These are phyloP conservation scores for Vitis riparia DNA, from an alignment of 164 flowering plant species.

Conservation along the genomic window DNA sequence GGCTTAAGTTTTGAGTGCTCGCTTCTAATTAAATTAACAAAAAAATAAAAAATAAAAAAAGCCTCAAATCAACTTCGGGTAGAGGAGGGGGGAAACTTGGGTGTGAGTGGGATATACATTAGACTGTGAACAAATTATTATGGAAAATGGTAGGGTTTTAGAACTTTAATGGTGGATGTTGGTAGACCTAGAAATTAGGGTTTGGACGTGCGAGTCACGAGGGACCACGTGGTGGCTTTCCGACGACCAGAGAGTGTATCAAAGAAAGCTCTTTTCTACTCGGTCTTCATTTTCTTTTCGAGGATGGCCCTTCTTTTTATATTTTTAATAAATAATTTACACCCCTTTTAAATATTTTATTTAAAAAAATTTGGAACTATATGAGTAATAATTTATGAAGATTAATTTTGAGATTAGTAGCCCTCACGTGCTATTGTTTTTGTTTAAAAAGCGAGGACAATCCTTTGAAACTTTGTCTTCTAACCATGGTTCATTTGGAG, in stretches of 20 bases:
- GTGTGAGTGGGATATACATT: too few species aligned
- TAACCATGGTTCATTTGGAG: too few species aligned
- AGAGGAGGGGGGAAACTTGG: too few species aligned
- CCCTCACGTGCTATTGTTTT: conserved; percentile 16
- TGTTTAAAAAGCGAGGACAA: neutral
- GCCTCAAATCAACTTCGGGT: too few species aligned
- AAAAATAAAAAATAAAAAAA: too few species aligned
- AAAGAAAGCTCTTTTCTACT: conserved; percentile 5
- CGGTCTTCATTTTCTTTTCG: neutral
- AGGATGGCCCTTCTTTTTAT: conserved; percentile 7
- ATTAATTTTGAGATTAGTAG: conserved; percentile 9
- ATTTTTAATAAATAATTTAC: neutral
- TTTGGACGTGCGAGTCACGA: conserved; percentile 43
- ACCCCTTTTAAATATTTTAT: neutral
- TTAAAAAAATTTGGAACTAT: conserved; percentile 10
- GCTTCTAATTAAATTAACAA: too few species aligned
- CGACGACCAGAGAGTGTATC: conserved; percentile 16
- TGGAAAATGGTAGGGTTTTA: neutral
- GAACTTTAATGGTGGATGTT: neutral
- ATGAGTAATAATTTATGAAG: neutral
- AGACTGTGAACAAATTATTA: too few species aligned
- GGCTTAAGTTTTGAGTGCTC: too few species aligned
- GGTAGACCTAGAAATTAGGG: conserved; percentile 38
- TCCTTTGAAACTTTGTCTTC: too few species aligned
- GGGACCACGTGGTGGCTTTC: conserved; percentile 38